A percentile compares a stretch with the other conserved stretches of the same genome.
Conservation (phyloP, 2,329 filamentous ascomycete genomes). For the Fusarium sarcochroum region DNA sequence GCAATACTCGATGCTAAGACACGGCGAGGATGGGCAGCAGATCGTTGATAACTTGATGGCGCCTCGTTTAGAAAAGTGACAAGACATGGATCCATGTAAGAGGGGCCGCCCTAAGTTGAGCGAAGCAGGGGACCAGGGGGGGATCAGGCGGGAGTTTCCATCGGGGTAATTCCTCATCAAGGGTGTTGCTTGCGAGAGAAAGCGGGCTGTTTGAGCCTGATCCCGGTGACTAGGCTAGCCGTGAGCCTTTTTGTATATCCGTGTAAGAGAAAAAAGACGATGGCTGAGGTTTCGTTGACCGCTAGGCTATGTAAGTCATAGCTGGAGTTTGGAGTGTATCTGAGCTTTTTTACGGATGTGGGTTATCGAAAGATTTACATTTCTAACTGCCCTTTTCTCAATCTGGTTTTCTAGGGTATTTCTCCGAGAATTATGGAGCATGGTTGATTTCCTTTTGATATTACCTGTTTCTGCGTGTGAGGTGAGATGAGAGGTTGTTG, state of each 20-base stretch:
- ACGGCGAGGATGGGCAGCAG: conserved; percentile 37
- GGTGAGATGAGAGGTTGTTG: not conserved
- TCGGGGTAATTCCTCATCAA: conserved; percentile 31
- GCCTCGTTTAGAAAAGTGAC: conserved; percentile 22
- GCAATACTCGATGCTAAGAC: conserved; percentile 8
- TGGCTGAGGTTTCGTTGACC: conserved; percentile 18
- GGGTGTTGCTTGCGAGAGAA: conserved; percentile 42
- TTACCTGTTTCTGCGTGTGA: not conserved
- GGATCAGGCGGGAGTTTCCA: conserved; percentile 26
- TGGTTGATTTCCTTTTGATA: not conserved
- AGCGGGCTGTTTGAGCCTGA: conserved; percentile 14
- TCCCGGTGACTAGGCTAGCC: conserved; percentile 6
- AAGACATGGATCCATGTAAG: conserved; percentile 27
- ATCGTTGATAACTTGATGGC: conserved; percentile 26
- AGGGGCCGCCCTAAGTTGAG: conserved; percentile 9
- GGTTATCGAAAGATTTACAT: conserved; percentile 29
- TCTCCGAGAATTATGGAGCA: conserved; percentile 11
- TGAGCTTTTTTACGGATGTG: conserved; percentile 18
- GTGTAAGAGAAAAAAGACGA: conserved; percentile 3
- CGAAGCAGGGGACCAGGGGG: conserved; percentile 25
- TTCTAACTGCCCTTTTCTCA: conserved; percentile 4
- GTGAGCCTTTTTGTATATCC: not conserved
- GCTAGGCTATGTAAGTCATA: conserved; percentile 13
- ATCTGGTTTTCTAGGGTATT: conserved; percentile 19
- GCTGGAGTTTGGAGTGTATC: conserved; percentile 4